Conservation (phyloP, 164 flowering plant species). For the Nymphaea thermarum region DNA sequence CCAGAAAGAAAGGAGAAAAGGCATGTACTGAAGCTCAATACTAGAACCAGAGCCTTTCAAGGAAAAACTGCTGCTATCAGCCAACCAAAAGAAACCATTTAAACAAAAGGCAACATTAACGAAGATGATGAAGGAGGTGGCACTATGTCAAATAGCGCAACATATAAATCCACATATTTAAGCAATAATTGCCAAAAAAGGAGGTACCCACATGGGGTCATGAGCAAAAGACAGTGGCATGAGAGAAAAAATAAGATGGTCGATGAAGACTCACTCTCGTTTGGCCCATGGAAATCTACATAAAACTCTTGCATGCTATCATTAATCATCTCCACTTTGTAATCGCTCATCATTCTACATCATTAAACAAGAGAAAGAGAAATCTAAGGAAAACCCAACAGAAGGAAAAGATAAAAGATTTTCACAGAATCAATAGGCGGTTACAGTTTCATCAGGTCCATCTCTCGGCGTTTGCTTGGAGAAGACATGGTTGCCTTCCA, state of each 20-base stretch:
- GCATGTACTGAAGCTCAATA: no score
- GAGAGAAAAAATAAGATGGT: constrained; percentile 3
- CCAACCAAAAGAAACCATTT: neutral
- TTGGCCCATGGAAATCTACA: constrained; percentile 89
- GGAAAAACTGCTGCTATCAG: neutral
- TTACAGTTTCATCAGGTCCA: constrained; percentile 77
- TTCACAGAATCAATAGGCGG: neutral
- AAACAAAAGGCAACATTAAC: neutral
- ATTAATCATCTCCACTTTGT: constrained; percentile 80
- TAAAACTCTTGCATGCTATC: constrained; percentile 92
- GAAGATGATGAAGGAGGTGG: neutral
- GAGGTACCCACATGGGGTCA: no score
- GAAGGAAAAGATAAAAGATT: constrained; percentile 4
- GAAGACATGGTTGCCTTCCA: constrained; percentile 47
- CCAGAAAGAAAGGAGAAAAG: no score
- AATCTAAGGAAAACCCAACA: constrained; percentile 4
- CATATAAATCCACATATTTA: neutral
- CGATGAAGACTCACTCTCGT: constrained; percentile 49
- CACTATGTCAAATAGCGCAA: neutral
- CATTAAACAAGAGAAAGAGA: neutral
- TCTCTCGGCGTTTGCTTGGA: constrained; percentile 71
- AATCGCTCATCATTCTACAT: constrained; percentile 25
- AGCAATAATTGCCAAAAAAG: neutral
- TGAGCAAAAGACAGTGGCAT: no score
- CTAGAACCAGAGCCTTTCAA: no score